These are phyloP conservation scores for Amanita polypyramis DNA, from an alignment of 768 basidiomycete genomes.

Conservation along the genomic window DNA sequence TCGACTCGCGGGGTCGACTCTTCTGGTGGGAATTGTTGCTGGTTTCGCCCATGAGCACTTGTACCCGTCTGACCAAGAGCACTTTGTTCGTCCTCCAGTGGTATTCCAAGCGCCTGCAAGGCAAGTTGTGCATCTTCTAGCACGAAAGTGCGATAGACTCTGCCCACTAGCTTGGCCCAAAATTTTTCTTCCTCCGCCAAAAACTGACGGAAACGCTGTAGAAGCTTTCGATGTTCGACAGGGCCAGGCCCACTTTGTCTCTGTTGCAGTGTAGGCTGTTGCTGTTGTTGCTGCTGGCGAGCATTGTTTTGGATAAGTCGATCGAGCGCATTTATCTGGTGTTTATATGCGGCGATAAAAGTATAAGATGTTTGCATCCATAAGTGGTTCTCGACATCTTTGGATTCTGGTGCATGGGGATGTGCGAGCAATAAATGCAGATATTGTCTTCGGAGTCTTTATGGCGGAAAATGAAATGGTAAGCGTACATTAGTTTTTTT, in stretches of 20 bases:
- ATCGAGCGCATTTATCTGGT: slow-evolving; percentile 60
- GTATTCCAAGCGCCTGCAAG: slow-evolving; percentile 48
- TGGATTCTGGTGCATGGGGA: slow-evolving; percentile 62
- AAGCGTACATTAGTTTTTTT: too few species aligned
- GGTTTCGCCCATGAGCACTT: slow-evolving; percentile 35
- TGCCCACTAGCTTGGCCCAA: slow-evolving; percentile 72
- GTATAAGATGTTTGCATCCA: slow-evolving; percentile 92
- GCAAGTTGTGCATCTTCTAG: slow-evolving; percentile 54
- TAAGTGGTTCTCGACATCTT: slow-evolving; percentile 72
- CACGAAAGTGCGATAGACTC: slow-evolving; percentile 62
- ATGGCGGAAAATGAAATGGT: slow-evolving; percentile 10
- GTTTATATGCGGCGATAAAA: slow-evolving; percentile 77
- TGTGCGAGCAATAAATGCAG: slow-evolving; percentile 58
- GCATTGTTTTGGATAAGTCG: slow-evolving; percentile 33
- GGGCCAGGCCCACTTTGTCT: slow-evolving; percentile 39
- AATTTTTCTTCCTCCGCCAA: slow-evolving; percentile 86
- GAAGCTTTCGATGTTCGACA: slow-evolving; percentile 78
- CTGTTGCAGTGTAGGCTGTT: slow-evolving; percentile 21
- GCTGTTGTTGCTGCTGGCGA: slow-evolving; percentile 26
- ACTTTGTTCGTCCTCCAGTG: slow-evolving; percentile 27
- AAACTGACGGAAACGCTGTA: slow-evolving; percentile 85
- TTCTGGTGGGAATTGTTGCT: slow-evolving; percentile 55
- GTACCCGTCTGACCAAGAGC: slow-evolving; percentile 14
- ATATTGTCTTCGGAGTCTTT: slow-evolving; percentile 55
- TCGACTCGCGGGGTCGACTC: slow-evolving; percentile 26